Evolutionary conservation across 108 stramenopile species (phyloP), one percentile per base, ranked within the genome.

Genomic region (Skeletonema costatum): DNA sequence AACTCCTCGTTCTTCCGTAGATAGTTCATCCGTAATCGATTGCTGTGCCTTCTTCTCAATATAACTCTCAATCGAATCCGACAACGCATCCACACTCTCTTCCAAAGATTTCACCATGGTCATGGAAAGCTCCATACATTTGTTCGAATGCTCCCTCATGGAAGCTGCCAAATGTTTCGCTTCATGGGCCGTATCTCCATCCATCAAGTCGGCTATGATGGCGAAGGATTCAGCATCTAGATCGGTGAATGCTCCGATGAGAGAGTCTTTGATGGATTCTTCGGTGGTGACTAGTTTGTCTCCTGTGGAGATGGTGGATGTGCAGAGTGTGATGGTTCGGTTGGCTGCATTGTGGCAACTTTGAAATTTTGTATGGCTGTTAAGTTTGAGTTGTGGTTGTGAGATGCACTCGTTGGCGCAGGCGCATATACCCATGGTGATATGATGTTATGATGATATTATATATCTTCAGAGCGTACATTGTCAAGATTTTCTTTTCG

Each of bases 61-160:
- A 60, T 56, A 66, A 8, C 61, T 70, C 60, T 88, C 73, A 53
- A 86, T 41, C 25, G 58, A 5, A 66, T 80, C 76, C 0, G 87
- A 85, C n/a, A 88, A 61, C 3, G 59, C 75, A 63, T 84, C 82
- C 67, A 88, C 76, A 44, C 78, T 48, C 12, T 72, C 63, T 61
- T 88, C 82, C 70, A 88, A 76, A 2, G 76, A 41, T n/a, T 66
- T 64, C 17, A 88, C 73, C 84, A 87, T 87, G 29, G 75, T 35
- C 36, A 85, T 38, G 11, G 81, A 83, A 33, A 85, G 73, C 29
- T 82, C 73, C 31, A 87, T 65, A 60, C 84, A 87, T 30, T 71
- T 63, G 4, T 59, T 35, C 1, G 87, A 84, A 41, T 75, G 39
- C 2, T 67, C 77, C 25, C 80, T 74, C 84, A 87, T 79, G 21